These are phyloP conservation scores for Mycocentrospora acerina DNA, from an alignment of 2,329 filamentous ascomycete species.

Conservation along the genomic window DNA sequence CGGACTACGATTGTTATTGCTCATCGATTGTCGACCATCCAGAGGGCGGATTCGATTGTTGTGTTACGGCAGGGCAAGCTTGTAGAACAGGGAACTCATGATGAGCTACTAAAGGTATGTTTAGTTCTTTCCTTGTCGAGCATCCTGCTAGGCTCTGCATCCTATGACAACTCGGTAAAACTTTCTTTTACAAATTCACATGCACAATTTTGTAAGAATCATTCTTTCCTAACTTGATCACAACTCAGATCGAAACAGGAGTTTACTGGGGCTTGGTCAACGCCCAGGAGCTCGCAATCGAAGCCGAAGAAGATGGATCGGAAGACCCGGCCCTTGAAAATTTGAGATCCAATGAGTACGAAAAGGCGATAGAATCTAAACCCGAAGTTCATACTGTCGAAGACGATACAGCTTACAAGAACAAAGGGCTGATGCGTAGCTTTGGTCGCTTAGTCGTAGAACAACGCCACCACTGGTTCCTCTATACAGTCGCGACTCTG, in stretches of 20 bases:
- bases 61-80: constrained; percentile 72
- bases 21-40: constrained; percentile 73
- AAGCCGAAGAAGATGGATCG: constrained; percentile 18
- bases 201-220: too few species aligned
- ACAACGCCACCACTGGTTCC: constrained; percentile 36
- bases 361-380: too few species aligned
- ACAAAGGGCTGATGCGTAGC: constrained; percentile 31
- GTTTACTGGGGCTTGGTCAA: constrained; percentile 69
- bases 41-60: constrained; percentile 75
- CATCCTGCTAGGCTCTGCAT: too few species aligned
- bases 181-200: too few species aligned
- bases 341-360: constrained; percentile 7
- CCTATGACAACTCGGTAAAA: too few species aligned
- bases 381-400: constrained; percentile 4
- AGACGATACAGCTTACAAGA: constrained; percentile 31
- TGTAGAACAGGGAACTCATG: constrained; percentile 74
- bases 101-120: constrained; percentile 58
- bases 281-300: constrained; percentile 37
- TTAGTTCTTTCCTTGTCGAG: too few species aligned
- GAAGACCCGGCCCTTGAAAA: constrained; percentile 14
- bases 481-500: constrained; percentile 32
- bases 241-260: constrained; percentile 52
- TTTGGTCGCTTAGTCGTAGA: constrained; percentile 39
- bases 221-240: too few species aligned
- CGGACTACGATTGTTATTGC: constrained; percentile 79